Evolutionary conservation across 768 basidiomycete species (phyloP).

Genomic region (Termitomyces sp.): DNA sequence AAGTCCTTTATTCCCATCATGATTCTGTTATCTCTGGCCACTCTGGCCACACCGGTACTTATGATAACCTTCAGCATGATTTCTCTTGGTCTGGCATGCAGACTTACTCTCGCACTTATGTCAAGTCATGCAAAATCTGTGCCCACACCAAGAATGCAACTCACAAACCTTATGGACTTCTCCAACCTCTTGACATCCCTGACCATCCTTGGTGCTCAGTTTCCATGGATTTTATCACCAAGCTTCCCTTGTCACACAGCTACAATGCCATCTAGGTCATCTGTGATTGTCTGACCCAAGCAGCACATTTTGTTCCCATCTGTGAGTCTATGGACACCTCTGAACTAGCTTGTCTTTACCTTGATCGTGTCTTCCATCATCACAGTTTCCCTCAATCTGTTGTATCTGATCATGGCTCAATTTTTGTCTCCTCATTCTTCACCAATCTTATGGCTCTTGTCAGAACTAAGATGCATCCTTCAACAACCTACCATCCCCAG

Average conservation of each 20-base stretch:
- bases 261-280: too few species aligned
- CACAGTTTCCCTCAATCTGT: too few species aligned
- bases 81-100: slow-evolving; percentile 37
- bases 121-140: not conserved
- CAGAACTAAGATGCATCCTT: not conserved
- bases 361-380: too few species aligned
- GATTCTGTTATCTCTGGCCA: slow-evolving; percentile 37
- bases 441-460: not conserved
- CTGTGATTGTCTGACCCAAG: too few species aligned
- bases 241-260: too few species aligned
- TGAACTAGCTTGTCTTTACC: too few species aligned
- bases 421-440: too few species aligned
- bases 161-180: not conserved
- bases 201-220: not conserved
- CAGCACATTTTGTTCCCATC: too few species aligned
- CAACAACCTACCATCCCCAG: not conserved
- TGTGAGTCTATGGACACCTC: too few species aligned
- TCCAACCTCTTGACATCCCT: not conserved
- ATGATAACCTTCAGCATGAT: slow-evolving; percentile 23
- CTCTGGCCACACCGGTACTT: slow-evolving; percentile 31
- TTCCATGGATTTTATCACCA: too few species aligned
- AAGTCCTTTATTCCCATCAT: slow-evolving; percentile 23
- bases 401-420: too few species aligned
- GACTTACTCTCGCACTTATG: slow-evolving; percentile 2
- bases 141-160: not conserved